Conservation (phyloP, 768 basidiomycete genomes). For the Suillus lakei region DNA sequence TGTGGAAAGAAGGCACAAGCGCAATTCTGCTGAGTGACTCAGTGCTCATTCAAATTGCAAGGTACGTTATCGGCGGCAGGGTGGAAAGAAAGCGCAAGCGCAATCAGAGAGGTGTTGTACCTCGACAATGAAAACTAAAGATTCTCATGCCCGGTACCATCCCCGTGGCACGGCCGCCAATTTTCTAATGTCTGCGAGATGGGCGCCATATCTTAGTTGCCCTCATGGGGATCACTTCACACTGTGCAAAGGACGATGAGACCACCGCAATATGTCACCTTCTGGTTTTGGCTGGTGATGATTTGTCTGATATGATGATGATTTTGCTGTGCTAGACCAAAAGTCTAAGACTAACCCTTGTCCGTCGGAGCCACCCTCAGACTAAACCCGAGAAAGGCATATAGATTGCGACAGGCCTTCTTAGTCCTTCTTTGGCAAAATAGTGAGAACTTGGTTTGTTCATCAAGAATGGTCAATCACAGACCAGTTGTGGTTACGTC, state of each 20-base stretch:
- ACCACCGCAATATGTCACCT: not conserved
- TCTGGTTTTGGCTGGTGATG: not conserved
- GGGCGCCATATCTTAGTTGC: not conserved
- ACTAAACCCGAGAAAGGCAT: slow-evolving; percentile 4
- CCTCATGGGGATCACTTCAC: not conserved
- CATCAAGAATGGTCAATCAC: slow-evolving; percentile 7
- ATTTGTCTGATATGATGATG: not conserved
- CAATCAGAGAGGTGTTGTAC: not conserved
- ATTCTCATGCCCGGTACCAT: not conserved
- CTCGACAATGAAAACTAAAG: not conserved
- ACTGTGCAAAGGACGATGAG: not conserved
- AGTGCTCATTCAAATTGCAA: not conserved
- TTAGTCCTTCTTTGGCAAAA: not conserved
- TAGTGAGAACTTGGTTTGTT: not conserved
- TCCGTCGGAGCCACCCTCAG: not conserved
- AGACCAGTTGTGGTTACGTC: slow-evolving; percentile 1
- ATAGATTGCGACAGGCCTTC: not conserved
- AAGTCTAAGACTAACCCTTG: not conserved
- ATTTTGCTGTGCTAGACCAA: not conserved
- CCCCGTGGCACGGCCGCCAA: slow-evolving; percentile 1
- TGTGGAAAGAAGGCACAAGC: not conserved
- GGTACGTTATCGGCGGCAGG: slow-evolving; percentile 7
- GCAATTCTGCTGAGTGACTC: not conserved
- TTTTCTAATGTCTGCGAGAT: not conserved
- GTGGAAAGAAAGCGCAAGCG: slow-evolving; percentile 3